A percentile compares a stretch with the other conserved stretches of the same genome.
Evolutionary conservation across 805 yeast genomes (phyloP).

Genomic region (Saccharomyces jurei): DNA sequence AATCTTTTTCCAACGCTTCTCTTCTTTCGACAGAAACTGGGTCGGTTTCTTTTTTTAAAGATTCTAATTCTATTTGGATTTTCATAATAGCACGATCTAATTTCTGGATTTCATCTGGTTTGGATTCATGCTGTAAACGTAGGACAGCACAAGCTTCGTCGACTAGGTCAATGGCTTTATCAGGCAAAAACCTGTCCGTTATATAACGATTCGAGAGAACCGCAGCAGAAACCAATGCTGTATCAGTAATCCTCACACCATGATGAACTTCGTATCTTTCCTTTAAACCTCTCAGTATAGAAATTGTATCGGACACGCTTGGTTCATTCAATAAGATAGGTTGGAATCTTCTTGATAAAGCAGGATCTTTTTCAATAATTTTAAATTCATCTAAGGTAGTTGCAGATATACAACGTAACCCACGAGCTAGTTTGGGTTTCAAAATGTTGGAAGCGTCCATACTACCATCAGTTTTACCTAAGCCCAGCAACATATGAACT

Average conservation of each 20-base stretch:
- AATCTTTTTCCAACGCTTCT: conserved; percentile 60
- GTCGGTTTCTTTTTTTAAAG: conserved; percentile 87
- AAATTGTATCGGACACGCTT: conserved; percentile 79
- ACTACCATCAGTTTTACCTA: conserved; percentile 90
- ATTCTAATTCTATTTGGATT: conserved; percentile 88
- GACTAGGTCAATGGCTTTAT: conserved; percentile 91
- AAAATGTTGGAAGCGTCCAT: conserved; percentile 91
- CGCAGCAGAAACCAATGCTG: conserved; percentile 91
- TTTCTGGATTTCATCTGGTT: conserved; percentile 88
- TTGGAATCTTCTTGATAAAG: conserved; percentile 88
- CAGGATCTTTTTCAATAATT: conserved; percentile 93
- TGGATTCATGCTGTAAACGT: conserved; percentile 90
- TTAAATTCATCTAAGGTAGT: conserved; percentile 93
- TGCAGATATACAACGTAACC: conserved; percentile 92
- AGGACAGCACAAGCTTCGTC: conserved; percentile 97
- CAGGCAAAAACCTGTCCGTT: conserved; percentile 86
- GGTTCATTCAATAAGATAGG: conserved; percentile 85
- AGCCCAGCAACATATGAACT: conserved; percentile 77
- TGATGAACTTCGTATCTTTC: conserved; percentile 95
- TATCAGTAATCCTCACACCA: conserved; percentile 89
- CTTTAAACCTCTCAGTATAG: conserved; percentile 86
- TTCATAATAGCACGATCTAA: conserved; percentile 88
- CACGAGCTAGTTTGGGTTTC: conserved; percentile 91
- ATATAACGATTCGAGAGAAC: conserved; percentile 83
- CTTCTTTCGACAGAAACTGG: conserved; percentile 72